Evolutionary conservation across 139 green algal species (phyloP).

Genomic region (Coelastrella sp.): DNA sequence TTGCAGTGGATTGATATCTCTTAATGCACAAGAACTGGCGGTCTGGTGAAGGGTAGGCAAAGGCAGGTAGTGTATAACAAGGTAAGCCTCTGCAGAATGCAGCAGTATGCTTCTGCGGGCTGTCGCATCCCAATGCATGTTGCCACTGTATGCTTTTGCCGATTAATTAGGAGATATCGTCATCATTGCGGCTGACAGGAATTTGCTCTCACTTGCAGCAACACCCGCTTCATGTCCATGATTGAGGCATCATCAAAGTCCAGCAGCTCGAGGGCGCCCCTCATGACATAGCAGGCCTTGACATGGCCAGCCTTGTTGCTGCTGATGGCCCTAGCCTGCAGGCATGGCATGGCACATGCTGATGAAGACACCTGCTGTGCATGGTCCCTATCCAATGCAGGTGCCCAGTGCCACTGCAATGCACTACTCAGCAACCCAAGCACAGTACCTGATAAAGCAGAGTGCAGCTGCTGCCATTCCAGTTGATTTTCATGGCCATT

Average conservation of each 20-base stretch:
- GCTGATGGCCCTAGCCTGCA: slow-evolving; percentile 55
- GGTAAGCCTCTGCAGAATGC: neutral
- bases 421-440: no score
- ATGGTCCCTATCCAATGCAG: no score
- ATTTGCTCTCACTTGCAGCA: slow-evolving; percentile 61
- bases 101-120: no score
- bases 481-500: no score
- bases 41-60: neutral
- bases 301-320: slow-evolving; percentile 62
- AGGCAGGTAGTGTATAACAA: neutral
- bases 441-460: no score
- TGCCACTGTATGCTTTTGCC: no score
- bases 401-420: no score
- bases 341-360: neutral
- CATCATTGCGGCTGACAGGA: neutral
- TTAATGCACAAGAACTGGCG: neutral
- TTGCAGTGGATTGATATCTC: neutral
- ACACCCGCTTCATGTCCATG: slow-evolving; percentile 70
- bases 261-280: slow-evolving; percentile 73
- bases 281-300: slow-evolving; percentile 76
- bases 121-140: no score
- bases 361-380: no score
- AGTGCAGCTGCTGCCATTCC: no score
- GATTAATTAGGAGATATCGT: no score
- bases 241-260: slow-evolving; percentile 83